Evolutionary conservation across 75 land plant genomes (phyloP), one percentile per base, ranked within the genome.

Genomic region (Selaginella moellendorffii): DNA sequence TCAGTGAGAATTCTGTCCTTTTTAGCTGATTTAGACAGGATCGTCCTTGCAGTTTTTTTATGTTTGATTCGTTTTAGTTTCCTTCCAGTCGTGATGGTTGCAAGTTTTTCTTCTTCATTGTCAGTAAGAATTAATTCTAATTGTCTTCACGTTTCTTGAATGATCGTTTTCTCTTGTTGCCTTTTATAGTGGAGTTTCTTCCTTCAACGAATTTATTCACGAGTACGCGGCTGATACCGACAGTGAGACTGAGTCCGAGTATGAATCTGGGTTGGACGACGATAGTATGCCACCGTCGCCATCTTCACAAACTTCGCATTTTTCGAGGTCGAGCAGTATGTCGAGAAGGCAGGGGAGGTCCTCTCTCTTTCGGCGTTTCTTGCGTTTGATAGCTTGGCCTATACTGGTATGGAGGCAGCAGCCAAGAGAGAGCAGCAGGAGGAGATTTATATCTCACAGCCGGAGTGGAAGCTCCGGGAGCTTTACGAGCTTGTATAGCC

Each of bases 121-220:
- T n/a, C n/a, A n/a, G n/a, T n/a, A n/a, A n/a, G n/a, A n/a, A n/a
- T n/a, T n/a, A n/a, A n/a, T n/a, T n/a, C n/a, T n/a, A n/a, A n/a
- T n/a, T n/a, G n/a, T n/a, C n/a, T n/a, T n/a, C n/a, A n/a, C n/a
- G n/a, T n/a, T n/a, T n/a, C n/a, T n/a, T n/a, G n/a, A n/a, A n/a
- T n/a, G n/a, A n/a, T 52, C 51, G 62, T 24, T 56, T 63, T 0
- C 31, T 69, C 54, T 21, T 22, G 14, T 64, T 73, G 51, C n/a
- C 73, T 65, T 54, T 68, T 1, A 51, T 81, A 95, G 99, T 71
- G 99, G 99, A n/a, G 99, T 84, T 0, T 95, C 99, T 24, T 95
- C 99, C 31, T 95, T 95, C 82, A 95, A 95, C 68, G 68, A 81
- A 68, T 82, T 95, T 51, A 75, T 95, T 54, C 92, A 90, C 70